A percentile compares a stretch with the other conserved stretches of the same genome.
Conservation (phyloP, 2,329 filamentous ascomycete genomes). For the Aspergillus novofumigatus region DNA sequence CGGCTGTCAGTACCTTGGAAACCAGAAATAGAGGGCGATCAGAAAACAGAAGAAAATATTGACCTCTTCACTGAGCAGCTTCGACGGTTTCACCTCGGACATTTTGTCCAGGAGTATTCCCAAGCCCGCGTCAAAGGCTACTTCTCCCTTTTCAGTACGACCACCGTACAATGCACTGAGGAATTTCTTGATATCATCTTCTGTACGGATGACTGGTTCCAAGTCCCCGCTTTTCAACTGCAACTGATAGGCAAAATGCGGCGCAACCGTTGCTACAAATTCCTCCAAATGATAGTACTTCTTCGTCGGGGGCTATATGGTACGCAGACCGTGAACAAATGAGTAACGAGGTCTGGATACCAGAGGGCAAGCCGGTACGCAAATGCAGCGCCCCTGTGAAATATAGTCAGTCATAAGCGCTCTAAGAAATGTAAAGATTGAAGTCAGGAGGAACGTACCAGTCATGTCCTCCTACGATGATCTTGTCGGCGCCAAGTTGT, state of each 20-base stretch:
- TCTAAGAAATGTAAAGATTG: neutral
- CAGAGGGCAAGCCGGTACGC: constrained; percentile 71
- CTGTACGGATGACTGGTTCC: constrained; percentile 54
- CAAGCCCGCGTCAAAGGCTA: constrained; percentile 54
- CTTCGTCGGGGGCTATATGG: constrained; percentile 60
- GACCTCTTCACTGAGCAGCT: constrained; percentile 60
- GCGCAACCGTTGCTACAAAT: constrained; percentile 54
- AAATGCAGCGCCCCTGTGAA: constrained; percentile 64
- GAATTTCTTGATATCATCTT: constrained; percentile 64
- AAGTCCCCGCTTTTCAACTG: constrained; percentile 69
- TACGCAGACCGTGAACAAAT: constrained; percentile 77
- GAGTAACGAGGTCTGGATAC: constrained; percentile 67
- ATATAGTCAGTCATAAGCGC: neutral
- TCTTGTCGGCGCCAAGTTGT: constrained; percentile 51
- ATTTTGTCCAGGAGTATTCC: constrained; percentile 65
- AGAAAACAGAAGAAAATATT: constrained; percentile 11
- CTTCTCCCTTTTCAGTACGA: constrained; percentile 51
- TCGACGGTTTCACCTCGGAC: constrained; percentile 52
- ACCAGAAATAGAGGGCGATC: neutral
- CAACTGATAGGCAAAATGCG: constrained; percentile 79
- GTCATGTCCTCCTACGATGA: constrained; percentile 88
- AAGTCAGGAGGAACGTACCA: constrained; percentile 48
- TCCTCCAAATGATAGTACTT: constrained; percentile 55
- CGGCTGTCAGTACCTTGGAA: constrained; percentile 4
- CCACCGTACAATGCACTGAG: constrained; percentile 70